Evolutionary conservation across 441 rosid species (phyloP).

Genomic region (Pelargonium myrrhifolium): DNA sequence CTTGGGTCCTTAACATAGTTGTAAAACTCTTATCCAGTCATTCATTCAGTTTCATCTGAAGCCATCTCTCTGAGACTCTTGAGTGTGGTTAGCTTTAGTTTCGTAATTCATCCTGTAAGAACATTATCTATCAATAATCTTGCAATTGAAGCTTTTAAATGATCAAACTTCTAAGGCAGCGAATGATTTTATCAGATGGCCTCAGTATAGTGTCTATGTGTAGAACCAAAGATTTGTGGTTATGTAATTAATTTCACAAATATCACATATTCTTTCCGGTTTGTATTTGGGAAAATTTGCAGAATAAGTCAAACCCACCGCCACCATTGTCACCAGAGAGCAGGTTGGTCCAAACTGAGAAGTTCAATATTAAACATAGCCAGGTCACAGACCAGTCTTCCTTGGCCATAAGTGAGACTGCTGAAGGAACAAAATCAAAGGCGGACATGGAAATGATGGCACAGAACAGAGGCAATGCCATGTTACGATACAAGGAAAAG

Average conservation of each 20-base stretch:
- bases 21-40: too few species aligned
- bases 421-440: constrained; percentile 15
- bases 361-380: constrained; percentile 5
- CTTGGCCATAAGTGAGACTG: constrained; percentile 5
- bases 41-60: too few species aligned
- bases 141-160: too few species aligned
- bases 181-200: too few species aligned
- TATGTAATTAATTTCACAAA: constrained; percentile 10
- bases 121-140: too few species aligned
- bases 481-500: constrained; percentile 46
- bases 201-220: too few species aligned
- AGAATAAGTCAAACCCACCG: constrained; percentile 19
- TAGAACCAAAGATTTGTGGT: too few species aligned
- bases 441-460: constrained; percentile 26
- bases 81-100: too few species aligned
- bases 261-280: constrained; percentile 9
- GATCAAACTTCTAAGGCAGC: too few species aligned
- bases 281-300: constrained; percentile 8
- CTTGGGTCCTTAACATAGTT: too few species aligned
- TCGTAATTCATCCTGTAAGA: too few species aligned
- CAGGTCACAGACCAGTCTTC: constrained; percentile 13
- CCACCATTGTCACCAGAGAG: constrained; percentile 11
- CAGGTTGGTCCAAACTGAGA: constrained; percentile 13
- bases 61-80: too few species aligned
- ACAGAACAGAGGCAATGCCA: constrained; percentile 35